Evolutionary conservation across 2,329 filamentous ascomycete genomes (phyloP).

Genomic region (Tolypocladium tropicale): DNA sequence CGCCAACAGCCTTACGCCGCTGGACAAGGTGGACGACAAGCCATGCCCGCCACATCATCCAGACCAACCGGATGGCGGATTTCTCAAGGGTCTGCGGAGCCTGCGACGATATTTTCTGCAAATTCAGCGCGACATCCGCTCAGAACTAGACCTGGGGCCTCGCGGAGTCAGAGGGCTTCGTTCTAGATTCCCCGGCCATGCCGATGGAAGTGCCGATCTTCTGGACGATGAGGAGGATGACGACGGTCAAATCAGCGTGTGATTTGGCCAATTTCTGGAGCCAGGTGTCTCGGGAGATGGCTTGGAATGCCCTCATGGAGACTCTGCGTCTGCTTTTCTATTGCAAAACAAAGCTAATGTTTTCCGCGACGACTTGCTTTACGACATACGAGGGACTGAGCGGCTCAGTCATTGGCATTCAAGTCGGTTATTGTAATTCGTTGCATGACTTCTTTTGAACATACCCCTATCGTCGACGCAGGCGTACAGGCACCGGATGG

Average conservation of each 20-base stretch:
- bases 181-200: slow-evolving; percentile 8
- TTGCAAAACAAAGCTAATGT: neutral
- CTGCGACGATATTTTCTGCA: slow-evolving; percentile 75
- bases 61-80: slow-evolving; percentile 74
- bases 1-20: slow-evolving; percentile 89
- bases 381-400: too few relatives aligned
- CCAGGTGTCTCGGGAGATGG: neutral
- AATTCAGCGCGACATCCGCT: slow-evolving; percentile 69
- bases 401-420: neutral
- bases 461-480: neutral
- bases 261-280: neutral
- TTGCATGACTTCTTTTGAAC: neutral
- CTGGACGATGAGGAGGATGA: slow-evolving; percentile 19
- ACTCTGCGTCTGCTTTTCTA: neutral
- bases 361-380: neutral
- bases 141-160: slow-evolving; percentile 36
- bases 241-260: neutral
- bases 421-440: neutral
- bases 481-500: neutral
- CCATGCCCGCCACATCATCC: slow-evolving; percentile 76
- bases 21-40: slow-evolving; percentile 54
- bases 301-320: neutral
- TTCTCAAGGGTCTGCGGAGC: slow-evolving; percentile 72
- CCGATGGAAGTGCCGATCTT: slow-evolving; percentile 12
- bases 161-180: slow-evolving; percentile 10